Conservation (phyloP, 2,329 filamentous ascomycete genomes). For the Dothistroma pini region DNA sequence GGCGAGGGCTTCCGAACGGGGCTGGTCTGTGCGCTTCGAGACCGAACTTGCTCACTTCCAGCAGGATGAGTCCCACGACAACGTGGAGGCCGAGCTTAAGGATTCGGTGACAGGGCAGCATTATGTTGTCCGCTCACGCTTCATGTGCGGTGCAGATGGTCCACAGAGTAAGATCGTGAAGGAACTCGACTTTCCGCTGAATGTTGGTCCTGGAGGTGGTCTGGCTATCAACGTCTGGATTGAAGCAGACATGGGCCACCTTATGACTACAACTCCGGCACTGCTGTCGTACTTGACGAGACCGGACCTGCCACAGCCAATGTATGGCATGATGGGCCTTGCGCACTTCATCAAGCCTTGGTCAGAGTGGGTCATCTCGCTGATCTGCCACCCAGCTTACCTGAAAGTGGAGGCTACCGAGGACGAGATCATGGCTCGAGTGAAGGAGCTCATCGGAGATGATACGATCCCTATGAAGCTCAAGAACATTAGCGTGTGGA, state of each 20-base stretch:
- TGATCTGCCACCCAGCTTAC: not conserved
- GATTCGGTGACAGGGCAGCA: not conserved
- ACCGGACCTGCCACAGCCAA: not conserved
- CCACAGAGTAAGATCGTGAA: conserved; percentile 1
- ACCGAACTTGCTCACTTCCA: not conserved
- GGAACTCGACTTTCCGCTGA: not conserved
- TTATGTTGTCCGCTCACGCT: conserved; percentile 3
- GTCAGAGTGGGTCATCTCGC: conserved; percentile 4
- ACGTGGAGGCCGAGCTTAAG: not conserved
- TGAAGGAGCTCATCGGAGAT: conserved; percentile 7
- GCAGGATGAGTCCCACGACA: not conserved
- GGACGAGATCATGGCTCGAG: conserved; percentile 1
- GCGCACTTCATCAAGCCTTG: conserved; percentile 9
- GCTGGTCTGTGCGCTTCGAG: not conserved
- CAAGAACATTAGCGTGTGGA: conserved; percentile 6
- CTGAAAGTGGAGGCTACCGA: not conserved
- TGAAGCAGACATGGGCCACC: conserved; percentile 2
- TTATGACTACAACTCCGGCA: not conserved
- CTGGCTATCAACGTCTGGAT: conserved; percentile 1
- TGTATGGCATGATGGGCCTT: conserved; percentile 6
- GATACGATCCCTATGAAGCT: conserved; percentile 5
- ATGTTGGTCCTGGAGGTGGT: not conserved
- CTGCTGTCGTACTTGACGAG: not conserved
- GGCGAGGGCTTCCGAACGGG: not conserved
- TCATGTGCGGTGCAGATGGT: conserved; percentile 4